phyloP scores from a whole-genome alignment of 495 filamentous ascomycete species.

The Glutinoglossum americanum region DNA sequence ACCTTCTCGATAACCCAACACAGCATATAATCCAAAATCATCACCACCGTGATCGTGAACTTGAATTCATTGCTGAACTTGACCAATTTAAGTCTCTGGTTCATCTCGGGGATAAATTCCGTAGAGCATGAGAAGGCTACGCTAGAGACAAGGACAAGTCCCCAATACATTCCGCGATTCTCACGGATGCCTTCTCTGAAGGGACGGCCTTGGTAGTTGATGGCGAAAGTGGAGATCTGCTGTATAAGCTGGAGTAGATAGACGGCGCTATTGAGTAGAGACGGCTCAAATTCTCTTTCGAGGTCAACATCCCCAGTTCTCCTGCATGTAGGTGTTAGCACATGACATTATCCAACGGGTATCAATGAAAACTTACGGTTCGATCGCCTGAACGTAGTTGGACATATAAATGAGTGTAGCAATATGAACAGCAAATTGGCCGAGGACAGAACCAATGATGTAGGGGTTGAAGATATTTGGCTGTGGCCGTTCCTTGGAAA shows the following conservation, averaged over 20 bases:
- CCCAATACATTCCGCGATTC: slow-evolving; percentile 96
- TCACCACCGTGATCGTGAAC: slow-evolving; percentile 56
- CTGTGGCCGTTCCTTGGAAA: slow-evolving; percentile 94
- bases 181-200: slow-evolving; percentile 92
- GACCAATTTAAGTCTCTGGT: slow-evolving; percentile 78
- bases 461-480: slow-evolving; percentile 98
- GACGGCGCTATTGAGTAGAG: slow-evolving; percentile 86
- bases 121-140: slow-evolving; percentile 93
- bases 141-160: slow-evolving; percentile 65
- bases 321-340: slow-evolving; percentile 19
- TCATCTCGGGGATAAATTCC: slow-evolving; percentile 88
- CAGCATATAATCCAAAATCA: slow-evolving; percentile 73
- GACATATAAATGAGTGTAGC: slow-evolving; percentile 87
- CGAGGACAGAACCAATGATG: slow-evolving; percentile 94
- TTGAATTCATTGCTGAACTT: slow-evolving; percentile 89
- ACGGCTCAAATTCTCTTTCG: slow-evolving; percentile 86
- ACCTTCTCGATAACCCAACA: slow-evolving; percentile 81
- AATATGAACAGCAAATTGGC: slow-evolving; percentile 94
- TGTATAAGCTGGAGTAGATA: slow-evolving; percentile 98
- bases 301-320: slow-evolving; percentile 59
- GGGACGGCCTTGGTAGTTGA: slow-evolving; percentile 97
- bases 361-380: slow-evolving; percentile 38
- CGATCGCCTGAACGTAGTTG: slow-evolving; percentile 58
- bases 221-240: slow-evolving; percentile 96
- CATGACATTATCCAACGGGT: not conserved